These are phyloP conservation scores for Wallacemonas sp. DNA, from an alignment of 208 protist species.

Conservation along the genomic window DNA sequence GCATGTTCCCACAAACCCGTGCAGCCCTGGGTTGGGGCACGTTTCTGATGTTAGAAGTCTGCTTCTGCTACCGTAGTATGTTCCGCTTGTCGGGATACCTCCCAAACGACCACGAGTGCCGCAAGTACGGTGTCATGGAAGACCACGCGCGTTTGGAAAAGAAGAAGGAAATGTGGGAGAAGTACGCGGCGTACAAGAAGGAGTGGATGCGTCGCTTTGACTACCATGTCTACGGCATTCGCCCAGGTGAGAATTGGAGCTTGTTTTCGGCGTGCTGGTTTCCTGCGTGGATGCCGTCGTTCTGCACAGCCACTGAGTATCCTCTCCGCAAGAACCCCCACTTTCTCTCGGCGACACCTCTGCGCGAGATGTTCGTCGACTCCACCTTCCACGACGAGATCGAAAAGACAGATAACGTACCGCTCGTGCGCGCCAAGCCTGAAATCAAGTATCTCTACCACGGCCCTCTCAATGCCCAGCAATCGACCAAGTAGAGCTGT, in stretches of 20 bases:
- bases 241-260: conserved; percentile 77
- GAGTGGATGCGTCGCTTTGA: conserved; percentile 91
- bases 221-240: conserved; percentile 90
- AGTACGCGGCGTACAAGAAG: conserved; percentile 88
- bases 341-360: conserved; percentile 79
- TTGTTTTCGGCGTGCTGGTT: conserved; percentile 86
- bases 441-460: conserved; percentile 84
- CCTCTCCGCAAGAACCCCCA: conserved; percentile 88
- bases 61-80: conserved; percentile 82
- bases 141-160: conserved; percentile 67
- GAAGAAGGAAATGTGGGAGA: conserved; percentile 81
- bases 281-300: conserved; percentile 57
- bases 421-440: conserved; percentile 57
- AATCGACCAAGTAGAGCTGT: conserved; percentile 23
- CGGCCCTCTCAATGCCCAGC: conserved; percentile 37
- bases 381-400: conserved; percentile 43
- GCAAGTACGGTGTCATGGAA: conserved; percentile 87
- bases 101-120: conserved; percentile 87
- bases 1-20: conserved; percentile 39
- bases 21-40: conserved; percentile 39
- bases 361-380: conserved; percentile 67
- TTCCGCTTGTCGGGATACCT: conserved; percentile 77
- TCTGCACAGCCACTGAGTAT: conserved; percentile 77
- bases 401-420: conserved; percentile 51
- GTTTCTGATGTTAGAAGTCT: conserved; percentile 64